Percentiles rank a stretch among this genome's conserved stretches.
These are phyloP conservation scores for Thraustochytrium striatum DNA, from an alignment of 352 stramenopile species.

Conservation along the genomic window DNA sequence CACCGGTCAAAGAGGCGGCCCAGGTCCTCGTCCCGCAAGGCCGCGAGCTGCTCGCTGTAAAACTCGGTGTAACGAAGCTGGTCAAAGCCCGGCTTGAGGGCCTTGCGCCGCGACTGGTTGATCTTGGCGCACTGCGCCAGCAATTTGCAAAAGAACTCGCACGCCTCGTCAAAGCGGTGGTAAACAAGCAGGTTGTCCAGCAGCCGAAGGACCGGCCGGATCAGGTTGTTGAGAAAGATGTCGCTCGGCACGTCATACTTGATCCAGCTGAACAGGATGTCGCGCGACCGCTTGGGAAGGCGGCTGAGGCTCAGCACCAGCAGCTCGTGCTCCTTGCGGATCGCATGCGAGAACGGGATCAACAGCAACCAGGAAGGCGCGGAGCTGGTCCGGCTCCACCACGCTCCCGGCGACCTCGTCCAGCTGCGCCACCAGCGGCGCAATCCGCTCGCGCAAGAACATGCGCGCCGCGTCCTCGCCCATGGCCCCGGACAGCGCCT, in stretches of 20 bases:
- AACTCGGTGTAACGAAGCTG: constrained; percentile 55
- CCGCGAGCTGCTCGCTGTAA: constrained; percentile 51
- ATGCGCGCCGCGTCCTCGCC: not conserved
- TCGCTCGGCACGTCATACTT: constrained; percentile 46
- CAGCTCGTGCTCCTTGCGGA: constrained; percentile 21
- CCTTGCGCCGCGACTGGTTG: constrained; percentile 9
- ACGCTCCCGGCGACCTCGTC: constrained; percentile 1
- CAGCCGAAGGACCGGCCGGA: constrained; percentile 49
- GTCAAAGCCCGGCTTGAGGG: not conserved
- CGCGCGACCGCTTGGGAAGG: not conserved
- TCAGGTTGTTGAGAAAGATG: constrained; percentile 50
- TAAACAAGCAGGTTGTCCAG: constrained; percentile 19
- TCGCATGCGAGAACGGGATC: not conserved
- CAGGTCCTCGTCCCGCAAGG: constrained; percentile 46
- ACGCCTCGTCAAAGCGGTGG: not conserved
- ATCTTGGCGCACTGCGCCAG: constrained; percentile 49
- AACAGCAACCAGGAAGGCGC: constrained; percentile 26
- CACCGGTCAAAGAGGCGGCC: not conserved
- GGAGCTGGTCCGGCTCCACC: constrained; percentile 20
- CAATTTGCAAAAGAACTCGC: constrained; percentile 1
- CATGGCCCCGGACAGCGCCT: not conserved
- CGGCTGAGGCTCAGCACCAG: not conserved
- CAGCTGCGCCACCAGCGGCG: constrained; percentile 1
- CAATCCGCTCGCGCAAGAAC: constrained; percentile 16
- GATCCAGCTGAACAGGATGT: constrained; percentile 35